Evolutionary conservation across 345 rosid species (phyloP).

Genomic region (Lagerstroemia speciosa): DNA sequence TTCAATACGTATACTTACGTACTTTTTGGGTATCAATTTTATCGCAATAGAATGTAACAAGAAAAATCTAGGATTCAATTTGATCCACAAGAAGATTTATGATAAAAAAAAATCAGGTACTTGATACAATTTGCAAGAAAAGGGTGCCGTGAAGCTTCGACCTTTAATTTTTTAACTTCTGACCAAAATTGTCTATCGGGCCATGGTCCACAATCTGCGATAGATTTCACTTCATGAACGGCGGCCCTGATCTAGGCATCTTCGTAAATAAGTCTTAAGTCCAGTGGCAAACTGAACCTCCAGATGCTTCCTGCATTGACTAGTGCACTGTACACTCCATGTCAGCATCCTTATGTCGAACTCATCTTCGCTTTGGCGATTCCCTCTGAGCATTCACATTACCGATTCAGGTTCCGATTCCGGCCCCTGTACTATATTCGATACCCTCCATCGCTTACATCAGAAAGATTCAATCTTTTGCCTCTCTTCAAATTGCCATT

Average conservation of each 20-base stretch:
- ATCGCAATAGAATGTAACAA: no score
- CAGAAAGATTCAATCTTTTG: not conserved
- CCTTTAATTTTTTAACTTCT: no score
- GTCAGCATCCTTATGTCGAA: not conserved
- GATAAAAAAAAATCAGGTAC: no score
- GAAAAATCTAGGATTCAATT: no score
- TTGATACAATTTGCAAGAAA: no score
- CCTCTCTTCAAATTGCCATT: not conserved
- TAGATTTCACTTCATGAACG: no score
- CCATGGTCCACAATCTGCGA: no score
- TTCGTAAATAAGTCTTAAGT: not conserved
- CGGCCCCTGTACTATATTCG: not conserved
- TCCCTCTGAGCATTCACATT: not conserved
- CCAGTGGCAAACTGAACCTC: not conserved
- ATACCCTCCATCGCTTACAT: not conserved
- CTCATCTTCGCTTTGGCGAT: not conserved
- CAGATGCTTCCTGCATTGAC: not conserved
- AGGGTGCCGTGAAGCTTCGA: no score
- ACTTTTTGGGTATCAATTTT: no score
- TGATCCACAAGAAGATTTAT: no score
- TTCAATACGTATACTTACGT: no score
- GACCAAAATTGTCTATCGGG: no score
- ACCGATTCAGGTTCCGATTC: not conserved
- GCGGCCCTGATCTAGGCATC: not conserved
- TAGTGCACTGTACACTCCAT: not conserved